Evolutionary conservation across 2,329 filamentous ascomycete species (phyloP), one percentile per base, ranked within the genome.

Genomic region (Lachnellula arida): DNA sequence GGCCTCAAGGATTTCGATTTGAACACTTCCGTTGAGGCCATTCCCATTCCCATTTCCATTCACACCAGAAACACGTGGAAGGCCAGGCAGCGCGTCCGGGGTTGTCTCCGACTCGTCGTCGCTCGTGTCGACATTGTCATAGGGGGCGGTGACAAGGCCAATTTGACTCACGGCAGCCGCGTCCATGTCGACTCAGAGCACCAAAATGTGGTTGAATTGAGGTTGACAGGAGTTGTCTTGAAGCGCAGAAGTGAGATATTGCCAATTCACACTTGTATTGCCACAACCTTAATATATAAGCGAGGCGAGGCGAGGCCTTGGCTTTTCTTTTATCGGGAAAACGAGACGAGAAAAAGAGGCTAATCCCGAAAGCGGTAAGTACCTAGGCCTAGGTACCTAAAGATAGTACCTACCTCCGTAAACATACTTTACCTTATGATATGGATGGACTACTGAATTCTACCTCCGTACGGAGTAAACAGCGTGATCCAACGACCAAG

Each of bases 1-100:
- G 15, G 61, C 62, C 28, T 62, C 61, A 23, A 60, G 61, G 25
- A 63, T 59, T 46, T 63, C 58, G 58, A 43, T 47, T 56, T 28
- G 28, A 32, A 32, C 28, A 11, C 9, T 11, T 32, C 28, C 60
- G 22, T 39, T 22, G 8, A 19, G 37, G 3, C 39, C 17, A n/a
- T 50, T 43, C n/a, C 28, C 48, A 6, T 22, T 22, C 5, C 39
- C 17, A n/a, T 50, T 43, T 11, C 28, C 48, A 6, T 51, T 43
- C 46, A 56, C 53, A 32, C 49, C 42, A 25, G 46, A 56, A 42
- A 50, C 59, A 61, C 55, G 55, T 51, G 49, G 39, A 51, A 44
- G 12, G n/a, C 11, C 22, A 32, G 39, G 25, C 44, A 48, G 37
- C 39, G 50, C 43, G 9, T 53, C 49, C 7, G 42, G 19, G 23